Evolutionary conservation across 441 rosid genomes (phyloP).

Genomic region (Dalechampia spathulata): DNA sequence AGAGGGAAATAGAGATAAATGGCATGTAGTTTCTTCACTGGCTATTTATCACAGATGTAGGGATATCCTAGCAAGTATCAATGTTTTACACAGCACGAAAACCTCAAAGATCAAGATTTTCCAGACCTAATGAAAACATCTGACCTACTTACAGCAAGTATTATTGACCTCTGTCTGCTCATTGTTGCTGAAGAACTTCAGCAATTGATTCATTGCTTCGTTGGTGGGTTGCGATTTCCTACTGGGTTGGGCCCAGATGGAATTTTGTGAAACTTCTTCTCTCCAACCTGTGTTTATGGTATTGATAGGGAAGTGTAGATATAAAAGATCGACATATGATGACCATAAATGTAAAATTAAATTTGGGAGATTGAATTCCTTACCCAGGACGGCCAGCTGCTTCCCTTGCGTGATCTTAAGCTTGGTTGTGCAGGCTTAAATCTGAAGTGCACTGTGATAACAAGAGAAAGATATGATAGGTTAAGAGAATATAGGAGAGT

Average conservation of each 20-base stretch:
- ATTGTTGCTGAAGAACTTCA: conserved; percentile 15
- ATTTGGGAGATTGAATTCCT: conserved; percentile 13
- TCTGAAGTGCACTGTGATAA: conserved; percentile 33
- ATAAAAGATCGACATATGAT: background rate
- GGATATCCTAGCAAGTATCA: conserved; percentile 16
- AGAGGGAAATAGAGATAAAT: background rate
- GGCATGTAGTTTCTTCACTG: background rate
- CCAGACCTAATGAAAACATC: conserved; percentile 21
- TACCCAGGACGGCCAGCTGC: conserved; percentile 38
- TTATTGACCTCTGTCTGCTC: background rate
- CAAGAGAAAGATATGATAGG: conserved; percentile 1
- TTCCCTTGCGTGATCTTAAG: conserved; percentile 18
- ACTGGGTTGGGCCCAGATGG: conserved; percentile 69
- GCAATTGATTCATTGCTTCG: conserved; percentile 33
- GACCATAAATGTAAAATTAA: background rate
- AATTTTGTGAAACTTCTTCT: conserved; percentile 33
- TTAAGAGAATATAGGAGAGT: conserved; percentile 6
- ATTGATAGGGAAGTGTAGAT: conserved; percentile 9
- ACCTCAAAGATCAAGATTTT: conserved; percentile 1
- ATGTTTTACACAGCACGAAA: conserved; percentile 22
- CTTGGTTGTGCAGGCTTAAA: conserved; percentile 24
- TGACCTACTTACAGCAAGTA: conserved; percentile 5
- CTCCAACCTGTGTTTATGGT: conserved; percentile 34
- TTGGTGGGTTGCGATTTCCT: conserved; percentile 48
- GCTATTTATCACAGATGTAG: conserved; percentile 5